Evolutionary conservation across 2,329 filamentous ascomycete genomes (phyloP).

Genomic region (Ceratocystis eucalypticola): DNA sequence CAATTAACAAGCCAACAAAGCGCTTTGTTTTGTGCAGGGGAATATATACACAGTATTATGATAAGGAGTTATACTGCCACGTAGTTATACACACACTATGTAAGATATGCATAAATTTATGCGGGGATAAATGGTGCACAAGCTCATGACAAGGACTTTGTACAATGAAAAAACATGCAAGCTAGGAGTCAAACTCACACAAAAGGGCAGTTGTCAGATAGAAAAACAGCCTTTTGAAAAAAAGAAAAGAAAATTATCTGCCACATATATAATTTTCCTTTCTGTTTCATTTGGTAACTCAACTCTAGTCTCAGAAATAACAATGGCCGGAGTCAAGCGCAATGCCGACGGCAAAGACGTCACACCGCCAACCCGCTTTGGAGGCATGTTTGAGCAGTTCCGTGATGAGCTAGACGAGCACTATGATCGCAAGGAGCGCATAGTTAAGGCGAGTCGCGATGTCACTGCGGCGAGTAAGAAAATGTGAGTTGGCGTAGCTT

Average conservation of each 20-base stretch:
- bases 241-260: not conserved
- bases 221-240: not conserved
- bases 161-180: not conserved
- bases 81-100: too few relatives aligned
- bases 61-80: too few relatives aligned
- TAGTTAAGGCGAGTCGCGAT: conserved; percentile 83
- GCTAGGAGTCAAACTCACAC: not conserved
- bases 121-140: not conserved
- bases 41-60: not conserved
- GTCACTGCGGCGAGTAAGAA: conserved; percentile 94
- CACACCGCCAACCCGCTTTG: conserved; percentile 31
- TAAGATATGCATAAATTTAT: not conserved
- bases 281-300: not conserved
- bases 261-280: not conserved
- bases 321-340: conserved; percentile 35
- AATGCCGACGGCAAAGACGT: conserved; percentile 37
- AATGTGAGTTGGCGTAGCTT: conserved; percentile 46
- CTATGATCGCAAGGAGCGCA: conserved; percentile 77
- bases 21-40: not conserved
- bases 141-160: not conserved
- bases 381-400: conserved; percentile 73
- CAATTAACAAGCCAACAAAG: not conserved
- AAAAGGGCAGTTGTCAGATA: not conserved
- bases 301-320: not conserved
- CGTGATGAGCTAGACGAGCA: conserved; percentile 84